A percentile compares a stretch with the other conserved stretches of the same genome.
Evolutionary conservation across 495 filamentous ascomycete species (phyloP).

Genomic region (Bacidia gigantensis): DNA sequence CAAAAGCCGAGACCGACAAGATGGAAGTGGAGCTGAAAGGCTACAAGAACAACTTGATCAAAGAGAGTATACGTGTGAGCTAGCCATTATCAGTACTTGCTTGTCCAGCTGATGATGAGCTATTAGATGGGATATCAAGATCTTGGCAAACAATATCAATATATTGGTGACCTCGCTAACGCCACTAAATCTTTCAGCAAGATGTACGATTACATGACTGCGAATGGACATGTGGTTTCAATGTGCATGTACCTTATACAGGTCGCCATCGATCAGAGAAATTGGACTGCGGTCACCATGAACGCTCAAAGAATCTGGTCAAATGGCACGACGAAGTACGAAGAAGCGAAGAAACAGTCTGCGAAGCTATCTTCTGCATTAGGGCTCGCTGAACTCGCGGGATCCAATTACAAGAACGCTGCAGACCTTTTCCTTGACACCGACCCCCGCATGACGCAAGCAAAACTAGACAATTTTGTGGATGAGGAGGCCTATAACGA

Average conservation of each 20-base stretch:
- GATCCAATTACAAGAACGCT: constrained; percentile 53
- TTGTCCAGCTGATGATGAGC: background rate
- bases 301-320: constrained; percentile 53
- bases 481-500: constrained; percentile 50
- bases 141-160: constrained; percentile 52
- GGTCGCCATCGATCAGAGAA: constrained; percentile 50
- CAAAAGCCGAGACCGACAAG: constrained; percentile 52
- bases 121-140: constrained; percentile 65
- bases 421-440: constrained; percentile 56
- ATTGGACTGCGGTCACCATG: constrained; percentile 51
- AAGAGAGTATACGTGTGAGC: constrained; percentile 82
- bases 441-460: constrained; percentile 20
- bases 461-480: constrained; percentile 26
- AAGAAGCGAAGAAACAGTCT: constrained; percentile 47
- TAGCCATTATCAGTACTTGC: background rate
- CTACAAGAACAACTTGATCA: constrained; percentile 95
- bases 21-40: constrained; percentile 73
- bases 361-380: constrained; percentile 52
- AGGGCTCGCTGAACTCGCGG: constrained; percentile 59
- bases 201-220: constrained; percentile 65
- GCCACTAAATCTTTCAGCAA: constrained; percentile 55
- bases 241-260: constrained; percentile 57
- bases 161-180: constrained; percentile 44
- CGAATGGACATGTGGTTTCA: constrained; percentile 52
- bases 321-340: constrained; percentile 20